These are phyloP conservation scores for Coniferiporia sulphurascens DNA, from an alignment of 1,284 basidiomycete species.

Conservation along the genomic window DNA sequence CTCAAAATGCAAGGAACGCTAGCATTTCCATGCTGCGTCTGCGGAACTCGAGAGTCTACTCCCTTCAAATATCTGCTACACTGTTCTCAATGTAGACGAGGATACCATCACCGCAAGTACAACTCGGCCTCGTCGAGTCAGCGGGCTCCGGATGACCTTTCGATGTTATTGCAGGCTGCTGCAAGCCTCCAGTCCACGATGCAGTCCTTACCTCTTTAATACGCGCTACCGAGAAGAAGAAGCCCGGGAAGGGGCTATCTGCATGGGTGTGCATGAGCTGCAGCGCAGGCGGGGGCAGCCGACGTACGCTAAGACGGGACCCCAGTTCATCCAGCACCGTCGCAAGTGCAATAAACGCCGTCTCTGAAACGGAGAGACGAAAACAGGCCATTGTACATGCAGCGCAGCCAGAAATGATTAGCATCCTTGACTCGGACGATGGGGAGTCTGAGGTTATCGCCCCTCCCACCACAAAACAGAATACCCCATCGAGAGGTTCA, in stretches of 20 bases:
- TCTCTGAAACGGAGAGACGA: neutral
- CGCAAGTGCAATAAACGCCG: neutral
- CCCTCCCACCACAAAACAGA: neutral
- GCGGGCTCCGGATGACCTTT: neutral
- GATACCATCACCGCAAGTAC: conserved; percentile 1
- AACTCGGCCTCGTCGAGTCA: neutral
- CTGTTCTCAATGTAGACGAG: neutral
- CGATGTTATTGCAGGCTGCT: conserved; percentile 6
- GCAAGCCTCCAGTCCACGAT: conserved; percentile 11
- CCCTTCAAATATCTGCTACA: neutral
- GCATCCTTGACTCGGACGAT: neutral
- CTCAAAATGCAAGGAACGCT: neutral
- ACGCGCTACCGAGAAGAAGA: conserved; percentile 2
- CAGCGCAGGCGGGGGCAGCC: neutral
- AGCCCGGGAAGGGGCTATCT: conserved; percentile 10
- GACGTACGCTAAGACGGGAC: neutral
- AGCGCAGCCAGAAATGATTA: neutral
- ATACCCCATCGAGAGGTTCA: neutral
- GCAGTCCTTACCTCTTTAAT: conserved; percentile 6
- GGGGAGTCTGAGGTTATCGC: neutral
- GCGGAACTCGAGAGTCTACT: neutral
- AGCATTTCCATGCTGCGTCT: neutral
- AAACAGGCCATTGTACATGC: neutral
- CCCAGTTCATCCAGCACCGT: neutral
- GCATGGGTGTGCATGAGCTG: conserved; percentile 10